Evolutionary conservation across 495 filamentous ascomycete species (phyloP).

Genomic region (Bacidia gigantensis): DNA sequence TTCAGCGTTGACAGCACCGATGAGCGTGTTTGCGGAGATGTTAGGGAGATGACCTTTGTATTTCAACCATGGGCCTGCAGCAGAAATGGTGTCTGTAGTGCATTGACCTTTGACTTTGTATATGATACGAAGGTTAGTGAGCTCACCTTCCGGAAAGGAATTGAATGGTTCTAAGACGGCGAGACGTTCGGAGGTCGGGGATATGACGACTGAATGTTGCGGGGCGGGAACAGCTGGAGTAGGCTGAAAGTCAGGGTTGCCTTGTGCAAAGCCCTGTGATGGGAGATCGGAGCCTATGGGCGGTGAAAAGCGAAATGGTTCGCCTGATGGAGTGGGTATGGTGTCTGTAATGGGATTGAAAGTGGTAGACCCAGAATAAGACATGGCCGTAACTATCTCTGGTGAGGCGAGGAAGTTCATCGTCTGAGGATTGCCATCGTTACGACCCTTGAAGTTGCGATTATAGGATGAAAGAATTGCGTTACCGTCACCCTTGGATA

Average conservation of each 20-base stretch:
- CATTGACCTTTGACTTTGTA: conserved; percentile 95
- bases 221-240: conserved; percentile 55
- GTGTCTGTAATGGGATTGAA: conserved; percentile 93
- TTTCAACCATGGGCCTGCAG: conserved; percentile 93
- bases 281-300: conserved; percentile 71
- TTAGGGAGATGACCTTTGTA: conserved; percentile 98
- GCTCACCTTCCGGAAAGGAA: conserved; percentile 63
- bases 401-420: conserved; percentile 98
- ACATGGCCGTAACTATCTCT: conserved; percentile 91
- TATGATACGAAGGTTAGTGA: conserved; percentile 61
- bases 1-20: conserved; percentile 80
- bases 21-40: conserved; percentile 91
- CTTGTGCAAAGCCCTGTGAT: conserved; percentile 59
- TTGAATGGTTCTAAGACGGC: conserved; percentile 85
- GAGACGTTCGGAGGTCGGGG: conserved; percentile 73
- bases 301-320: conserved; percentile 71
- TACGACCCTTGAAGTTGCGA: conserved; percentile 93
- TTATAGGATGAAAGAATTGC: conserved; percentile 97
- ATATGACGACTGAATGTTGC: conserved; percentile 52
- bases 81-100: conserved; percentile 93
- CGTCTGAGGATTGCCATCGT: conserved; percentile 87
- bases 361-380: conserved; percentile 79
- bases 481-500: conserved; percentile 73
- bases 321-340: conserved; percentile 66
- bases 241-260: conserved; percentile 63